These are phyloP conservation scores for Solanum hybrid DNA, from an alignment of 305 asterid genomes.

Conservation along the genomic window DNA sequence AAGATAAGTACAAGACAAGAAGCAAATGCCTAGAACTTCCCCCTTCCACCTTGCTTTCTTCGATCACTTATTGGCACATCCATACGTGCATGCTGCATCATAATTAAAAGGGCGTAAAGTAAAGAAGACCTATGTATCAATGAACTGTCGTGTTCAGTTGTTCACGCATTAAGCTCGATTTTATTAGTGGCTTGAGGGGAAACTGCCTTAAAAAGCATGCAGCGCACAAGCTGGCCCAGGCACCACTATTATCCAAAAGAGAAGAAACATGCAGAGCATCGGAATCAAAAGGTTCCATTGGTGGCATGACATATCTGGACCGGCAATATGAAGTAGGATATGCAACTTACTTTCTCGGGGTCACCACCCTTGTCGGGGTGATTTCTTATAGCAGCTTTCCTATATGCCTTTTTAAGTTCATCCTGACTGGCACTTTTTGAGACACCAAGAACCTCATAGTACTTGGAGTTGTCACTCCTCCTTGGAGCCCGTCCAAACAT, in stretches of 20 bases:
- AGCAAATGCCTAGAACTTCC: neutral
- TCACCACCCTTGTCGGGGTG: slow-evolving; percentile 79
- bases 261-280: neutral
- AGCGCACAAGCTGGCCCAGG: neutral
- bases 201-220: neutral
- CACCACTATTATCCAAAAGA: neutral
- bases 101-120: neutral
- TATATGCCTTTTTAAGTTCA: slow-evolving; percentile 57
- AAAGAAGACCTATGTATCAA: neutral
- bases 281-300: neutral
- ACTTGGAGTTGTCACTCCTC: slow-evolving; percentile 39
- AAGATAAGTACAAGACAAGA: neutral
- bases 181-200: neutral
- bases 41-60: neutral
- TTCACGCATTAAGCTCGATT: neutral
- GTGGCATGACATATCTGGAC: neutral
- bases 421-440: slow-evolving; percentile 44
- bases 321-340: neutral
- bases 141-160: neutral
- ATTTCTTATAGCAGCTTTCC: slow-evolving; percentile 55
- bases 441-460: slow-evolving; percentile 53
- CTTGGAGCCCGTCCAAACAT: slow-evolving; percentile 47
- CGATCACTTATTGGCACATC: neutral
- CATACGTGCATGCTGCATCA: neutral
- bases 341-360: slow-evolving; percentile 44